Percentiles rank a stretch among this genome's conserved stretches.
phyloP scores from a whole-genome alignment of 768 basidiomycete genomes.

The Hygrocybe coccinea region DNA sequence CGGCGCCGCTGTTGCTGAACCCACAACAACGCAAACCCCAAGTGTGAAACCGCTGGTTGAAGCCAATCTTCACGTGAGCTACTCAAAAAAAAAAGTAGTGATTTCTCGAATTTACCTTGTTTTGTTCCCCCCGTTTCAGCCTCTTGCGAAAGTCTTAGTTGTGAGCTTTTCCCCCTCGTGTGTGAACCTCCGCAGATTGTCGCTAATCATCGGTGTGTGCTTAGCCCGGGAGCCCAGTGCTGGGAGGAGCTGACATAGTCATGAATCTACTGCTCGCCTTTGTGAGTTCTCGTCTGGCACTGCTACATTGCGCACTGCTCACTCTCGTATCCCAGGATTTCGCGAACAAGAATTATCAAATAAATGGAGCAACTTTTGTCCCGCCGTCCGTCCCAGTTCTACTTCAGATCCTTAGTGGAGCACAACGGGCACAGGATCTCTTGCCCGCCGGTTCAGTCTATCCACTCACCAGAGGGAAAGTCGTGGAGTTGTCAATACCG shows the following conservation, averaged over 20 bases:
- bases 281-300: not conserved
- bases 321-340: not conserved
- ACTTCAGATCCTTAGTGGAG: constrained; percentile 12
- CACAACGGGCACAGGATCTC: constrained; percentile 27
- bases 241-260: constrained; percentile 9
- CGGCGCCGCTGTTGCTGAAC: constrained; percentile 37
- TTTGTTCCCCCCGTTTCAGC: not conserved
- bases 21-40: constrained; percentile 23
- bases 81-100: not conserved
- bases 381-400: constrained; percentile 15
- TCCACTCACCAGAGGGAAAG: constrained; percentile 40
- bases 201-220: not conserved
- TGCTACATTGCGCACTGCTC: no score
- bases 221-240: not conserved
- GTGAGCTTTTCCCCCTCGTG: not conserved
- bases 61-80: constrained; percentile 13
- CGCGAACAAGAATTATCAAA: constrained; percentile 14
- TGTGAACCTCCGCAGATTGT: no score
- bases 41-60: constrained; percentile 28
- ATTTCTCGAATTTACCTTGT: not conserved
- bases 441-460: constrained; percentile 48
- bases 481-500: constrained; percentile 32
- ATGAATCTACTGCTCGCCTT: constrained; percentile 16
- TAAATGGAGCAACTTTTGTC: constrained; percentile 21
- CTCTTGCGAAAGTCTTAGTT: not conserved